Evolutionary conservation across 306 rosid genomes (phyloP), one percentile per base, ranked within the genome.

Genomic region (Erythrophleum fordii): DNA sequence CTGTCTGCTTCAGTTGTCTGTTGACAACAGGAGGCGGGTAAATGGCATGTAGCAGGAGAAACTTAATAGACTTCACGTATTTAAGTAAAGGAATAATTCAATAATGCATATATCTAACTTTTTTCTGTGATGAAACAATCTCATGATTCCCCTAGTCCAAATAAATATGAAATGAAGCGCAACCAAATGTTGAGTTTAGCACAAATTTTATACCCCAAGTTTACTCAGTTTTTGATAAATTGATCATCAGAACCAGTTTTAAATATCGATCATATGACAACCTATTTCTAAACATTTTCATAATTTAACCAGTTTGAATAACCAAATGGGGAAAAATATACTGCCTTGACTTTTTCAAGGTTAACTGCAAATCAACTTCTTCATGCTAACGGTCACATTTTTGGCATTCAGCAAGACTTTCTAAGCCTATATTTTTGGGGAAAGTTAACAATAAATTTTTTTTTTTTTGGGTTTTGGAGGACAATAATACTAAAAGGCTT

Each of bases 1-100:
- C 11, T 41, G 55, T 34, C 78, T 18, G 73, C 78, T 70, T 75
- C 76, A 55, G 51, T 52, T 52, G 45, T 60, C 85, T 85, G 23
- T 61, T 37, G n/a, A 67, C 0, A 75, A 73, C 16, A 75, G 60
- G 9, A 64, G 22, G 56, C 25, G 11, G 25, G 53, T 62, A 29
- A 69, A 34, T 68, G 69, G 11, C 67, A 74, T 8, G 41, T 61
- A 17, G 23, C 8, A 34, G 59, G 10, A 73, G 41, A 81, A n/a
- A 42, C 13, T 62, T 10, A 23, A 69, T 23, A 52, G 51, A 37
- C 22, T 14, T 55, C 59, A 41, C 6, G 14, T 41, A 68, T 60
- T 18, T 4, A 53, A 53, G 11, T 6, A 6, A 6, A 52, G 8
- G 51, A 16, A 66, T 52, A 34, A 49, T 62, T 31, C 5, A 34